phyloP scores from a whole-genome alignment of 352 stramenopile species.

The Phytopythium ostracodes region DNA sequence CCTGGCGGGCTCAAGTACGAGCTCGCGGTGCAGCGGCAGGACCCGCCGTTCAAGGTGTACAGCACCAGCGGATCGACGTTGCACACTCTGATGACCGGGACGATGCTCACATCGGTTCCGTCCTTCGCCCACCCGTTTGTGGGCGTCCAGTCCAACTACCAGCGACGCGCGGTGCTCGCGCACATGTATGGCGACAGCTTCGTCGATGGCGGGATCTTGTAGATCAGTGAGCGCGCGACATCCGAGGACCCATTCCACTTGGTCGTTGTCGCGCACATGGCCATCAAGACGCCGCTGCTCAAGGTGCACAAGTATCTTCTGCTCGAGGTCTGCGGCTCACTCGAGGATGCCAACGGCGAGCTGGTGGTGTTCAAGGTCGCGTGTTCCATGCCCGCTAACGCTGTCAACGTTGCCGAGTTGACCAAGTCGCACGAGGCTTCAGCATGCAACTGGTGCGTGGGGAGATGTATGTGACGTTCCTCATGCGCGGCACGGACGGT shows the following conservation, averaged over 20 bases:
- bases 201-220: conserved; percentile 39
- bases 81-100: conserved; percentile 28
- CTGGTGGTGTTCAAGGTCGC: conserved; percentile 23
- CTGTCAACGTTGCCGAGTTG: conserved; percentile 17
- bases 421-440: conserved; percentile 1
- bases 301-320: conserved; percentile 39
- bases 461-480: conserved; percentile 26
- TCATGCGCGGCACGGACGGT: conserved; percentile 18
- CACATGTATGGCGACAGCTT: conserved; percentile 46
- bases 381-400: conserved; percentile 32
- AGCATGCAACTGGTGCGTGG: conserved; percentile 14
- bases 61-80: conserved; percentile 12
- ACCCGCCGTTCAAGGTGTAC: conserved; percentile 21
- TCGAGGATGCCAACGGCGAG: conserved; percentile 24
- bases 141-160: conserved; percentile 24
- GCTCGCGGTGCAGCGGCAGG: conserved; percentile 23
- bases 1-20: conserved; percentile 18
- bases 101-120: conserved; percentile 27
- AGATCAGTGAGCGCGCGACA: conserved; percentile 25
- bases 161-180: conserved; percentile 24
- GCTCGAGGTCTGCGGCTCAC: conserved; percentile 30
- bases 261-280: conserved; percentile 39
- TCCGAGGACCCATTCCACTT: conserved; percentile 36
- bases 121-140: conserved; percentile 34
- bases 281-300: conserved; percentile 21